A percentile compares a stretch with the other conserved stretches of the same genome.
phyloP scores from a whole-genome alignment of 78 protist species.

The Thecamonas trahens region DNA sequence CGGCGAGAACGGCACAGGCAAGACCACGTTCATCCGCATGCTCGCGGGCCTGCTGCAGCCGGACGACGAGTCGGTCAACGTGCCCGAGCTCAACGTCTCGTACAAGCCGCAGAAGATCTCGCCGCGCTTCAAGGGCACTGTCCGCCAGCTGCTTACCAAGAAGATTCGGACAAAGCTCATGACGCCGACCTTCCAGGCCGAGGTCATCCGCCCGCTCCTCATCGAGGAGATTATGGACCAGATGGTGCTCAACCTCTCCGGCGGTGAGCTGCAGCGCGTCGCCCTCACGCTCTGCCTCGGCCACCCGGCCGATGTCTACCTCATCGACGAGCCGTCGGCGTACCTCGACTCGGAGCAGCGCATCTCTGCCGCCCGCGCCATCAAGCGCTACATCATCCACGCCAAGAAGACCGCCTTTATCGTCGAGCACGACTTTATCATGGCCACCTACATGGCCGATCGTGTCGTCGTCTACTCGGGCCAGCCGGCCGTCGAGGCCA shows the following conservation, averaged over 20 bases:
- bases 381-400: conserved; percentile 93
- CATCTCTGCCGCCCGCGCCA: conserved; percentile 89
- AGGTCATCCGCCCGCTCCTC: conserved; percentile 92
- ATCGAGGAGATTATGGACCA: conserved; percentile 84
- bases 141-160: conserved; percentile 78
- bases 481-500: conserved; percentile 41
- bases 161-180: conserved; percentile 68
- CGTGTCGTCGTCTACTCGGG: conserved; percentile 95
- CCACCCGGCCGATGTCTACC: conserved; percentile 95
- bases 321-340: conserved; percentile 99
- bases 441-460: conserved; percentile 99
- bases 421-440: conserved; percentile 99
- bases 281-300: conserved; percentile 94
- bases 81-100: conserved; percentile 83
- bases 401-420: conserved; percentile 96
- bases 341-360: conserved; percentile 99
- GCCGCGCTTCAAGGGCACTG: conserved; percentile 89
- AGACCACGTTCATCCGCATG: conserved; percentile 98
- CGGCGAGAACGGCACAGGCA: conserved; percentile 99
- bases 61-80: conserved; percentile 12
- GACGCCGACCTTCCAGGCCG: conserved; percentile 92
- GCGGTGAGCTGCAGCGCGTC: conserved; percentile 99
- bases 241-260: conserved; percentile 84
- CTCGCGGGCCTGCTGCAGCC: conserved; percentile 75
- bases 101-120: conserved; percentile 98